A percentile compares a stretch with the other conserved stretches of the same genome.
These are phyloP conservation scores for Metrosideros polymorpha DNA, from an alignment of 441 rosid genomes.

Conservation along the genomic window DNA sequence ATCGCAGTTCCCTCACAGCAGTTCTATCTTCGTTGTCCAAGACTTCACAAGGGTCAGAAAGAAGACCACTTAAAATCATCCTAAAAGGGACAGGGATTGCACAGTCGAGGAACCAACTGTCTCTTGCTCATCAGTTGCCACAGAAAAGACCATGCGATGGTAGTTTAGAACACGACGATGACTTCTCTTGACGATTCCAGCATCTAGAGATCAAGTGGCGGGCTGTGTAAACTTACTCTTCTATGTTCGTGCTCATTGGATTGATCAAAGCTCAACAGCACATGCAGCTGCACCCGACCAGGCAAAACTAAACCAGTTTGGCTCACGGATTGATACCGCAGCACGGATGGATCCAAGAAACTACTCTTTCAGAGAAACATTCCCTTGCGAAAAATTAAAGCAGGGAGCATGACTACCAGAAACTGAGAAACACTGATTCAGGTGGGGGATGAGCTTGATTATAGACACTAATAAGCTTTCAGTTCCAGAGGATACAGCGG, in stretches of 20 bases:
- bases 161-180: slow-evolving; percentile 25
- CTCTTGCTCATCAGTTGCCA: slow-evolving; percentile 29
- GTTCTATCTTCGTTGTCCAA: slow-evolving; percentile 18
- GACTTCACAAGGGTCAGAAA: slow-evolving; percentile 8
- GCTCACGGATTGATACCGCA: background rate
- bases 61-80: slow-evolving; percentile 24
- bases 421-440: background rate
- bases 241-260: background rate
- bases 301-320: background rate
- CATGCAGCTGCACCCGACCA: background rate
- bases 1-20: slow-evolving; percentile 8
- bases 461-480: background rate
- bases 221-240: background rate
- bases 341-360: background rate
- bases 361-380: background rate
- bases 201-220: background rate
- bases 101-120: slow-evolving; percentile 9
- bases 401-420: background rate
- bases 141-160: slow-evolving; percentile 28
- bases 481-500: background rate
- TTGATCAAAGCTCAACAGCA: background rate
- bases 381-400: background rate
- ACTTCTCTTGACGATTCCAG: slow-evolving; percentile 19
- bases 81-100: slow-evolving; percentile 13
- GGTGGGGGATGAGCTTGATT: background rate